Base-by-base conservation (phyloP, 371 early-diverging fungal genomes). In the Mortierella sp. region DNA sequence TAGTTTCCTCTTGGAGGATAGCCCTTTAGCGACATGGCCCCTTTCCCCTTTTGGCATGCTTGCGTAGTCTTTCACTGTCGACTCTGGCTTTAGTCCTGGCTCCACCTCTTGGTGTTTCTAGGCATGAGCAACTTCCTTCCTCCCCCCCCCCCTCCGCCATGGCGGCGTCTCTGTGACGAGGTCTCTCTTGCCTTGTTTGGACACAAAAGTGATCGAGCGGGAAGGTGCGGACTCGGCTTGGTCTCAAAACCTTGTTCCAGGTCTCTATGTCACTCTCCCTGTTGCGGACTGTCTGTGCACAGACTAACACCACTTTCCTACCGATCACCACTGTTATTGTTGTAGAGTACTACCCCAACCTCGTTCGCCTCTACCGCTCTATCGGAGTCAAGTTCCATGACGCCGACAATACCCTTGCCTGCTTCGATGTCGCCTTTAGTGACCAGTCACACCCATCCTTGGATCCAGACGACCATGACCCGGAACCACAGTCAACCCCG, bases 341-440 rank as follows among this genome's bases (percentile, higher is more conserved):
- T 43, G 21, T 72, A 60, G 84, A 83, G 60, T 86, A 85, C 75
- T 86, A 86, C 70, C 86, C 87, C 19, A 80, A 75, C 61, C 73
- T 86, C 18, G 70, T 79, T 28, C 80, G 80, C 18, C 62, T 79
- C 15, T 79, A 79, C 51, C 73, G 74, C 16, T 69, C 73, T 28
- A 73, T 73, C 64, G 80, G 74, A 15, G 74, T 79, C 63, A 65
- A 79, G 62, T 70, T 79, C 62, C 73, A 72, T 52, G 80, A 79
- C 57, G 80, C 80, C 19, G 80, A 79, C 74, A 79, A 79, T 28
- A 79, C 80, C 25, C 64, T 79, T 9, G 69, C 80, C 26, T 79
- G 80, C 57, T 79, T 79, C 53, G 70, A 79, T 65, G 74, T 79
- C 57, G 58, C 73, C 44, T 73, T 79, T 43, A 70, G 69, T 43